A percentile compares a stretch with the other conserved stretches of the same genome.
Evolutionary conservation across 2,329 filamentous ascomycete genomes (phyloP).

Genomic region (Lachnellula cervina): DNA sequence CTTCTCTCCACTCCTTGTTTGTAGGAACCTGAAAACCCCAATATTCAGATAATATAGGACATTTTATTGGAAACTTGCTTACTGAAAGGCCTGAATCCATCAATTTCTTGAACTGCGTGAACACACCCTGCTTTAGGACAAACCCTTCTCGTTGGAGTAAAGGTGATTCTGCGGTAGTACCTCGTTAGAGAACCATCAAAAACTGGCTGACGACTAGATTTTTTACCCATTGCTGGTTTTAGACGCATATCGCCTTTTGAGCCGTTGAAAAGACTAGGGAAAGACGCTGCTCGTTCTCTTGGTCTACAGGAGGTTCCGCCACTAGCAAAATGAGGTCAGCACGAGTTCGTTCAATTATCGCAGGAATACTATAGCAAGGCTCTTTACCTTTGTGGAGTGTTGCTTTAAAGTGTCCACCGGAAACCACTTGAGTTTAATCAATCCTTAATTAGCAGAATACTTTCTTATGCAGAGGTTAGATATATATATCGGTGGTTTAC

Average conservation of each 20-base stretch:
- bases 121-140: conserved; percentile 41
- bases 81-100: conserved; percentile 35
- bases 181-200: background rate
- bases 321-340: conserved; percentile 23
- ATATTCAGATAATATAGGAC: background rate
- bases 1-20: conserved; percentile 41
- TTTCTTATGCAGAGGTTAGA: background rate
- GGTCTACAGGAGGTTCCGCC: conserved; percentile 38
- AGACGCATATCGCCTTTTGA: conserved; percentile 41
- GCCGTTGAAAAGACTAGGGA: conserved; percentile 43
- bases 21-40: background rate
- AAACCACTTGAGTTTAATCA: conserved; percentile 34
- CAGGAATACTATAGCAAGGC: background rate
- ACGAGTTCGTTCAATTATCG: background rate
- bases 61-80: background rate
- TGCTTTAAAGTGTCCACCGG: conserved; percentile 43
- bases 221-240: conserved; percentile 32
- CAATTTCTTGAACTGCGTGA: conserved; percentile 41
- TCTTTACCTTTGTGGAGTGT: conserved; percentile 35
- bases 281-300: conserved; percentile 36
- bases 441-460: no score
- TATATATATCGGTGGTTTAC: background rate
- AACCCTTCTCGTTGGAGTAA: conserved; percentile 40
- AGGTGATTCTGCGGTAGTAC: conserved; percentile 28
- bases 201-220: no score